These are phyloP conservation scores for Mariannaea sp. DNA, from an alignment of 2,329 filamentous ascomycete species.

Conservation along the genomic window DNA sequence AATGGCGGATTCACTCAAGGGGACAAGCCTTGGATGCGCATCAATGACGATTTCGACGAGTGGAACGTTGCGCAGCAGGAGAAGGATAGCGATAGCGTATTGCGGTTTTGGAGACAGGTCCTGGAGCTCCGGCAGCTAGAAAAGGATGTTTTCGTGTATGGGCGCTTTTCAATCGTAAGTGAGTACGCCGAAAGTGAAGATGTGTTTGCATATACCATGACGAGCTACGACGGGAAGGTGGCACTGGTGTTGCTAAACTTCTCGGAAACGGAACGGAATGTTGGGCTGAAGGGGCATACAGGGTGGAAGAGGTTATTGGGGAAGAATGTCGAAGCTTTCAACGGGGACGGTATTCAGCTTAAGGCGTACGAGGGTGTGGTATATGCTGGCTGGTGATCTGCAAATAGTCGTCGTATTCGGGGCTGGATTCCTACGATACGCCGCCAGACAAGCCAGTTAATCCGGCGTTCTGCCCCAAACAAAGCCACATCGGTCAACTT, in stretches of 20 bases:
- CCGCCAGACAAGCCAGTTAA: no score
- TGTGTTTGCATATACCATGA: constrained; percentile 32
- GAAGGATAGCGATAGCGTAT: constrained; percentile 18
- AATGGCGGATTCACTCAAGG: constrained; percentile 51
- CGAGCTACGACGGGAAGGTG: constrained; percentile 16
- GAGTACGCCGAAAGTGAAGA: constrained; percentile 24
- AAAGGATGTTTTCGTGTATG: constrained; percentile 33
- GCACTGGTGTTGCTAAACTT: constrained; percentile 34
- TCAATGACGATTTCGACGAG: constrained; percentile 30
- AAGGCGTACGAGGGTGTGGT: constrained; percentile 5
- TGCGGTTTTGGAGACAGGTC: constrained; percentile 26
- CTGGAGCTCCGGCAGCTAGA: constrained; percentile 23
- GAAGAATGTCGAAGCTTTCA: fast-evolving
- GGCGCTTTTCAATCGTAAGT: constrained; percentile 4
- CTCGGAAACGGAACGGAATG: not conserved
- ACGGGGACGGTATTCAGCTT: not conserved
- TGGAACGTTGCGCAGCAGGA: constrained; percentile 31
- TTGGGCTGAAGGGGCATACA: not conserved
- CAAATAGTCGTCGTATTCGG: no score
- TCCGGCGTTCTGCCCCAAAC: no score
- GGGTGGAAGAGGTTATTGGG: constrained; percentile 18
- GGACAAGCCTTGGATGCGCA: constrained; percentile 34
- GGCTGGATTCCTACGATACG: no score
- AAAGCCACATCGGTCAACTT: no score
- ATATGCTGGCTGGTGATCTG: constrained; percentile 2